Evolutionary conservation across 352 stramenopile genomes (phyloP).

Genomic region (Globisporangium cederbergense): DNA sequence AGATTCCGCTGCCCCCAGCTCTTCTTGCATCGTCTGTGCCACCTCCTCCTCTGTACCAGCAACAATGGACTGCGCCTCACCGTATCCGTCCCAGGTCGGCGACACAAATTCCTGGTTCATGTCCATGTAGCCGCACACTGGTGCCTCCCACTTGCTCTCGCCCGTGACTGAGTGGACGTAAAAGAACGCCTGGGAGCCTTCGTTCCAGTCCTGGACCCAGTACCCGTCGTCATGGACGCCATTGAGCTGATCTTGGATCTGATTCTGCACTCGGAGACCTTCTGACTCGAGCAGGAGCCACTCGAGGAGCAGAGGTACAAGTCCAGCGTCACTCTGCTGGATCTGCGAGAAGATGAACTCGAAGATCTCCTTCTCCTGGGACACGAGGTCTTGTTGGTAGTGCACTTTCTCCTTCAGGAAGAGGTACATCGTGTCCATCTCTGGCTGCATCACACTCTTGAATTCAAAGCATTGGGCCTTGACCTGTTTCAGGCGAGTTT

Average conservation of each 20-base stretch:
- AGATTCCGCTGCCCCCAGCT: not conserved
- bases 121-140: constrained; percentile 55
- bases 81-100: constrained; percentile 18
- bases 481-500: constrained; percentile 51
- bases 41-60: not conserved
- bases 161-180: constrained; percentile 57
- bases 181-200: constrained; percentile 51
- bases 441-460: constrained; percentile 41
- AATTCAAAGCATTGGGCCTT: constrained; percentile 74
- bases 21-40: not conserved
- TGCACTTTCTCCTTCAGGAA: constrained; percentile 84
- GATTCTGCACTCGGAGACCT: constrained; percentile 48
- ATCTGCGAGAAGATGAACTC: constrained; percentile 64
- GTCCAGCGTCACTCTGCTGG: constrained; percentile 40
- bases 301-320: constrained; percentile 68
- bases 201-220: constrained; percentile 71
- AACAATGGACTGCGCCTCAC: not conserved
- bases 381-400: constrained; percentile 62
- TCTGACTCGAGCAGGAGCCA: constrained; percentile 77
- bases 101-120: constrained; percentile 52
- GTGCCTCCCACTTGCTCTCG: constrained; percentile 63
- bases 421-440: constrained; percentile 75
- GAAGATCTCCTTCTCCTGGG: constrained; percentile 62
- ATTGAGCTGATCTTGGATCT: constrained; percentile 63
- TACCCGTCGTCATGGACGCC: constrained; percentile 36